These are phyloP conservation scores for Sporothrix brunneoviolacea DNA, from an alignment of 2,329 filamentous ascomycete species.

Conservation along the genomic window DNA sequence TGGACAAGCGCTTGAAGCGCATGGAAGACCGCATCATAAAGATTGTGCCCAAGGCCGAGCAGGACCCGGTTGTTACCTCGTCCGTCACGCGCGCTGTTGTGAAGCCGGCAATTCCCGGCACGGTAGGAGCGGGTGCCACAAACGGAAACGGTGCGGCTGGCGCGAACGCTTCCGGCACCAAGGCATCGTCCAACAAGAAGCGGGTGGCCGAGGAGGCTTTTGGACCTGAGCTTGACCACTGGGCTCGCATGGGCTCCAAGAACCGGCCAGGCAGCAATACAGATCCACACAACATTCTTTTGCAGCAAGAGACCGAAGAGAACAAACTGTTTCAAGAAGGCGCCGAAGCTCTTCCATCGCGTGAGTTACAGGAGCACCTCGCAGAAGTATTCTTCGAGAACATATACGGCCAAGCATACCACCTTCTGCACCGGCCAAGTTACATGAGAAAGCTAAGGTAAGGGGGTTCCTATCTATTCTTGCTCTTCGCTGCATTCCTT, in stretches of 20 bases:
- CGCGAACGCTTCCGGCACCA: slow-evolving; percentile 41
- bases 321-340: slow-evolving; percentile 75
- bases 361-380: slow-evolving; percentile 87
- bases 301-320: slow-evolving; percentile 63
- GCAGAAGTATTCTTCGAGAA: slow-evolving; percentile 94
- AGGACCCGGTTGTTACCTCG: slow-evolving; percentile 51
- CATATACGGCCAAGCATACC: slow-evolving; percentile 91
- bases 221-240: slow-evolving; percentile 70
- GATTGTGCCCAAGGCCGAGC: slow-evolving; percentile 80
- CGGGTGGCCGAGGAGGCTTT: slow-evolving; percentile 83
- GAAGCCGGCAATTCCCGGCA: slow-evolving; percentile 64
- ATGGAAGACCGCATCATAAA: slow-evolving; percentile 99
- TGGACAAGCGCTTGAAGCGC: slow-evolving; percentile 88
- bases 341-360: slow-evolving; percentile 70
- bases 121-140: slow-evolving; percentile 25
- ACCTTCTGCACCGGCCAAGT: slow-evolving; percentile 90
- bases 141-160: slow-evolving; percentile 16
- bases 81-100: slow-evolving; percentile 71
- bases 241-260: slow-evolving; percentile 59
- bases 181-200: slow-evolving; percentile 51
- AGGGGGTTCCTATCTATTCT: slow-evolving; percentile 24
- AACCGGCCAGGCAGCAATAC: slow-evolving; percentile 33
- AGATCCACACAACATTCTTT: slow-evolving; percentile 31
- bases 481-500: not conserved
- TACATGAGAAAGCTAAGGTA: slow-evolving; percentile 83